A percentile compares a stretch with the other conserved stretches of the same genome.
Evolutionary conservation across 73 alveolate species (phyloP).

Genomic region (Diophrys appendiculata): DNA sequence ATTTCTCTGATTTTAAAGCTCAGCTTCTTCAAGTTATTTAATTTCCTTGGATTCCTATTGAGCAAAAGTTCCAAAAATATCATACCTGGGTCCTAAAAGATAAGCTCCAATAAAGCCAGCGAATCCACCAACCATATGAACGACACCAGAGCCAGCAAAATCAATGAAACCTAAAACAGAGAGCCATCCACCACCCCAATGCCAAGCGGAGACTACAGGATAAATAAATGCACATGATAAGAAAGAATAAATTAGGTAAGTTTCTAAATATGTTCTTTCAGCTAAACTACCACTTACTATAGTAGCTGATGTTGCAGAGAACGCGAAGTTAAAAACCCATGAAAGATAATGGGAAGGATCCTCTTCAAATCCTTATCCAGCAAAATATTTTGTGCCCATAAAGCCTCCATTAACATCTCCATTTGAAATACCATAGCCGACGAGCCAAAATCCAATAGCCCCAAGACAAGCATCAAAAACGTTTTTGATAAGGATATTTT

Average conservation of each 20-base stretch:
- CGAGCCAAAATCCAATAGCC: background rate
- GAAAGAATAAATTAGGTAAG: conserved; percentile 61
- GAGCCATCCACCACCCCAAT: conserved; percentile 38
- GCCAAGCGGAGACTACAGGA: conserved; percentile 57
- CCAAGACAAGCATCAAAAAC: background rate
- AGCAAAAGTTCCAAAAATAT: conserved; percentile 24
- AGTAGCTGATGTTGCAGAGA: conserved; percentile 54
- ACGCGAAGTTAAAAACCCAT: conserved; percentile 54
- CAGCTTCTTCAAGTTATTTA: too few relatives aligned
- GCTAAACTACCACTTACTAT: conserved; percentile 75
- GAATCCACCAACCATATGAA: conserved; percentile 53
- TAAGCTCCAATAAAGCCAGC: conserved; percentile 21
- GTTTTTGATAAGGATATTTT: too few relatives aligned
- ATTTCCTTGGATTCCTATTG: conserved; percentile 8
- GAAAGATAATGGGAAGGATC: conserved; percentile 15
- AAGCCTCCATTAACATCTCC: conserved; percentile 11
- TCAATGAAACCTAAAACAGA: conserved; percentile 29
- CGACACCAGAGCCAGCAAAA: conserved; percentile 53
- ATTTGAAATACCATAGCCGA: conserved; percentile 3
- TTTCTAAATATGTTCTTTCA: conserved; percentile 53
- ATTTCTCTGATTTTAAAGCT: too few relatives aligned
- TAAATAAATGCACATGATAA: conserved; percentile 55
- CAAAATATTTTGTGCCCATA: conserved; percentile 23
- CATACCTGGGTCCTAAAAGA: conserved; percentile 41
- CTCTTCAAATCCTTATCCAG: conserved; percentile 9